Evolutionary conservation across 139 green algal species (phyloP).

Genomic region (Trebouxia sp.): DNA sequence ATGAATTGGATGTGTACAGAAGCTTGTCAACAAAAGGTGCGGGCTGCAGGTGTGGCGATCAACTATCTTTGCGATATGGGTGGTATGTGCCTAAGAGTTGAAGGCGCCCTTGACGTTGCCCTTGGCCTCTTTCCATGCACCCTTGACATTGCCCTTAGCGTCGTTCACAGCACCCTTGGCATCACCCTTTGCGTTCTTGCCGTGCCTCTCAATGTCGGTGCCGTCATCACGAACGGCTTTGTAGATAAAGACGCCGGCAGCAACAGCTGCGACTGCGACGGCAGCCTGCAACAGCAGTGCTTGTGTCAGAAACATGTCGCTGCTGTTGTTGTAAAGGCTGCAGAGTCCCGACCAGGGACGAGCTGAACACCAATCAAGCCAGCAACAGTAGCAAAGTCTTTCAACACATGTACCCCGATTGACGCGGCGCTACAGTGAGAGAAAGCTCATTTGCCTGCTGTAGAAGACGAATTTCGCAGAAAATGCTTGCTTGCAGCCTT

Average conservation of each 20-base stretch:
- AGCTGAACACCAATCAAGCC: no score
- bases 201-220: constrained; percentile 3
- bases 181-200: constrained; percentile 22
- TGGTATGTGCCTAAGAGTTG: constrained; percentile 7
- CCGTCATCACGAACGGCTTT: constrained; percentile 27
- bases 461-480: no score
- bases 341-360: no score
- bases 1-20: background rate
- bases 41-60: background rate
- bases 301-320: no score
- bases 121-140: constrained; percentile 29
- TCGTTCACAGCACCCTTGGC: constrained; percentile 27
- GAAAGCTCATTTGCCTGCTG: no score
- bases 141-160: constrained; percentile 25
- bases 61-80: background rate
- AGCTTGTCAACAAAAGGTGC: background rate
- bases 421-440: no score
- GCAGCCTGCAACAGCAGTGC: constrained; percentile 24
- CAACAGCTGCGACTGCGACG: constrained; percentile 21
- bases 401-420: no score
- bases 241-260: constrained; percentile 29
- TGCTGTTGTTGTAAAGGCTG: no score
- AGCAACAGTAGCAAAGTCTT: no score
- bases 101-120: constrained; percentile 19
- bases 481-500: no score